Conservation (phyloP, 495 filamentous ascomycete genomes). For the Xylaria acuta region DNA sequence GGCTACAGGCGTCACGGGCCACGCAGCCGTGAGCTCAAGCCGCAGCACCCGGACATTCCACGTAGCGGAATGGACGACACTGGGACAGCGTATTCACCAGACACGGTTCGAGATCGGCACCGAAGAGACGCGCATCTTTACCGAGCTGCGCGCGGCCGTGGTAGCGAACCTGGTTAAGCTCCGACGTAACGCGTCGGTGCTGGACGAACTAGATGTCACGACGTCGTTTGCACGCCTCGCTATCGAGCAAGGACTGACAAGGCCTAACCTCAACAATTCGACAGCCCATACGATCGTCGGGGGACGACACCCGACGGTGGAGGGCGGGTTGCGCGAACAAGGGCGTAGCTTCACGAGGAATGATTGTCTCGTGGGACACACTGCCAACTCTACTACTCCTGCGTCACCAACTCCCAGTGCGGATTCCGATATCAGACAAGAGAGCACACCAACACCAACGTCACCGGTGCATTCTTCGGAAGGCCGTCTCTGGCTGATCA, state of each 20-base stretch:
- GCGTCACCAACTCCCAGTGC: not conserved
- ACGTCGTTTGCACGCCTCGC: conserved; percentile 84
- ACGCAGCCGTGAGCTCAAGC: conserved; percentile 65
- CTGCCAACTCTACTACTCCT: conserved; percentile 7
- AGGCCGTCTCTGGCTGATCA: conserved; percentile 85
- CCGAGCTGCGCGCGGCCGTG: conserved; percentile 72
- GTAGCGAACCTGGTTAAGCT: conserved; percentile 80
- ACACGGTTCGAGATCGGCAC: conserved; percentile 73
- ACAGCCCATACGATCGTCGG: conserved; percentile 65
- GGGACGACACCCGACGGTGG: conserved; percentile 89
- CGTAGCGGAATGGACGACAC: conserved; percentile 77
- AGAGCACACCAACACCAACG: not conserved
- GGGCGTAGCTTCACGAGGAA: conserved; percentile 86
- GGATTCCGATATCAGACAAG: not conserved
- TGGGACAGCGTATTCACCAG: conserved; percentile 78
- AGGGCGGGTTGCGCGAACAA: conserved; percentile 76
- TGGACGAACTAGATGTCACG: conserved; percentile 91
- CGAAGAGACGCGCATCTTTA: conserved; percentile 80
- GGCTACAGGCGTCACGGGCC: conserved; percentile 32
- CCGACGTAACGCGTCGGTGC: conserved; percentile 82
- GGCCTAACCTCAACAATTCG: conserved; percentile 71
- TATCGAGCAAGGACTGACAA: conserved; percentile 69
- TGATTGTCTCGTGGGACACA: conserved; percentile 74
- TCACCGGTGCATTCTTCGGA: conserved; percentile 37
- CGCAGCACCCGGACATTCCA: conserved; percentile 88